Evolutionary conservation across 208 protist genomes (phyloP), one percentile per base, ranked within the genome.

Genomic region (Crithidia brevicula): DNA sequence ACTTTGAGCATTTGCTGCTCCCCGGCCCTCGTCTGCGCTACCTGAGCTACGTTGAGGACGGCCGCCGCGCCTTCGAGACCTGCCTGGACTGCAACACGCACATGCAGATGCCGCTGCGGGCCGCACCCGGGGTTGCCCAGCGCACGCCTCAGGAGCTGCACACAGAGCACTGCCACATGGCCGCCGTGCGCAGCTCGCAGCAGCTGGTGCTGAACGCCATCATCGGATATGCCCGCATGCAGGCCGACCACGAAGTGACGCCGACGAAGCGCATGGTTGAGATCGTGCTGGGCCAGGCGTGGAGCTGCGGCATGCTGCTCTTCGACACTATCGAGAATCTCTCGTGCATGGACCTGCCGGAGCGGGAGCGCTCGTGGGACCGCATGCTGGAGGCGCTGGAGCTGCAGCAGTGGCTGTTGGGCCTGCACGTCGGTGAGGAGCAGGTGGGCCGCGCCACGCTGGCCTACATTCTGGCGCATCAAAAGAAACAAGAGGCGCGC

Each of bases 351-450:
- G 88, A 93, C 69, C 40, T 93, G 67, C 83, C 85, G 42, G 62
- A 81, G 47, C 42, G 31, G 42, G 87, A 93, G 64, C 77, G 85
- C 2, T 84, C 72, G 56, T 96, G 92, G 93, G 72, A 88, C 61
- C 82, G 83, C 49, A 67, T 89, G 62, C 66, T 91, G 40, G 74
- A 91, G 54, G 81, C 89, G 33, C 79, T 95, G 25, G 81, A 96
- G 79, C 53, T 93, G 63, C 91, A 97, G 70, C 80, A 93, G 75
- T 93, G 89, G 89, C 53, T 97, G 10, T 74, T 96, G 33, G 81
- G 86, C 60, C 80, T 97, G 51, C 93, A 95, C 66, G 81, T 93
- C n/a, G 91, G 93, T 30, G 91, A 97, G 78, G 90, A 97, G 69
- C 88, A 95, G 68, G 89, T 95, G 4, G 93, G 91, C 42, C 84